Percentiles rank a stretch among this genome's conserved stretches.
These are phyloP conservation scores for Exophiala aquamarina DNA, from an alignment of 2,329 filamentous ascomycete species.

Conservation along the genomic window DNA sequence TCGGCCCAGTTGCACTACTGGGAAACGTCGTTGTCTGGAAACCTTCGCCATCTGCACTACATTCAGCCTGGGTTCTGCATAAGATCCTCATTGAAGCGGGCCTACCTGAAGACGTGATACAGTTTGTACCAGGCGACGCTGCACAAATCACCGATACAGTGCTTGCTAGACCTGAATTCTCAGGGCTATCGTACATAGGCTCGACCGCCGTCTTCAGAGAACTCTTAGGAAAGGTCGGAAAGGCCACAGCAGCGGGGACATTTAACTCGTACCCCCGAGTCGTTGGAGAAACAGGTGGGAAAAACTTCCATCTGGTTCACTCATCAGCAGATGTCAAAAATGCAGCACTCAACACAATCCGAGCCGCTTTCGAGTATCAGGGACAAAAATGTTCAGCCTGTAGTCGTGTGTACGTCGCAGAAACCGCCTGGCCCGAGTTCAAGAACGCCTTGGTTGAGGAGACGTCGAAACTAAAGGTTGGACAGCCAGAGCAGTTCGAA, in stretches of 20 bases:
- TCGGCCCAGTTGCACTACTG: conserved; percentile 78
- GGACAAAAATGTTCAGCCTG: conserved; percentile 90
- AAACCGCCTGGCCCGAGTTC: conserved; percentile 72
- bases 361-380: conserved; percentile 86
- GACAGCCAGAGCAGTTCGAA: conserved; percentile 66
- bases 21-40: conserved; percentile 98
- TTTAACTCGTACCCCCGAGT: conserved; percentile 86
- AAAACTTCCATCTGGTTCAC: conserved; percentile 90
- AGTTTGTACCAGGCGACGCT: conserved; percentile 88
- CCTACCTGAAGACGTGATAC: conserved; percentile 83
- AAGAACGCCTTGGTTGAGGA: conserved; percentile 66
- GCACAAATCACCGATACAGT: conserved; percentile 77
- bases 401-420: conserved; percentile 75
- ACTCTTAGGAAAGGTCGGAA: conserved; percentile 82
- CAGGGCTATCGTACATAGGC: conserved; percentile 92
- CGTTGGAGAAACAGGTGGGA: conserved; percentile 83
- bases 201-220: conserved; percentile 88
- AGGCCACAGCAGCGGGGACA: conserved; percentile 74
- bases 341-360: conserved; percentile 77
- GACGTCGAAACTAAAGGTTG: conserved; percentile 68
- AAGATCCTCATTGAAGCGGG: conserved; percentile 89
- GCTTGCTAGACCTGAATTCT: conserved; percentile 75
- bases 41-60: conserved; percentile 83
- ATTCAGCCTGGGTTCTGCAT: conserved; percentile 89
- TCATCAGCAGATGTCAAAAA: conserved; percentile 73